Conservation (phyloP, 495 filamentous ascomycete genomes). For the Neurospora pannonica region DNA sequence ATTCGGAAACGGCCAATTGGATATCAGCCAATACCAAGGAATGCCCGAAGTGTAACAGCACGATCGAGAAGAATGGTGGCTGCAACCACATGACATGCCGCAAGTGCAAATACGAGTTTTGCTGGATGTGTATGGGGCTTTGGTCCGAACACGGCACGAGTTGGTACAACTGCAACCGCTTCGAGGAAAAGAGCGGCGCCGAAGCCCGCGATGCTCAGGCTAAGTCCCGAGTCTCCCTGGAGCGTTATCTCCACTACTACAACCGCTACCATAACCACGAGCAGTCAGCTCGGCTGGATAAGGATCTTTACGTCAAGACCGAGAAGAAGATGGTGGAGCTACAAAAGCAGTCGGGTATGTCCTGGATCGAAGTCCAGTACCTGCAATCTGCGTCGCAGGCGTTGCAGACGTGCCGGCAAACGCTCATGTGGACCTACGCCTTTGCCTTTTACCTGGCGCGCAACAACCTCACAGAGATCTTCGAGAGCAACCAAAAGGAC, state of each 20-base stretch:
- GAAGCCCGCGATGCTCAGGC: conserved; percentile 89
- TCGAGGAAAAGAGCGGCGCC: conserved; percentile 85
- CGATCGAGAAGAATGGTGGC: conserved; percentile 97
- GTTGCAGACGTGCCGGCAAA: conserved; percentile 91
- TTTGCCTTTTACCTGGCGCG: conserved; percentile 94
- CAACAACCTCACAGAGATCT: conserved; percentile 94
- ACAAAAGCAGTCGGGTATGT: conserved; percentile 86
- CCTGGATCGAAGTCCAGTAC: conserved; percentile 98
- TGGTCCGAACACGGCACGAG: conserved; percentile 99
- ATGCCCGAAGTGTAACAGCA: conserved; percentile 89
- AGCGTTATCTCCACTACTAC: conserved; percentile 96
- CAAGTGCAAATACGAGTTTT: conserved; percentile 98
- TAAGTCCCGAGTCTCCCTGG: conserved; percentile 76
- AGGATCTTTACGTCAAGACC: conserved; percentile 90
- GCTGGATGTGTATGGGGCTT: conserved; percentile 99
- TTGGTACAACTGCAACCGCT: conserved; percentile 99
- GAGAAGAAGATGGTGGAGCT: conserved; percentile 98
- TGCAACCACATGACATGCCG: conserved; percentile 99
- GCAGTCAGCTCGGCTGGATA: conserved; percentile 92
- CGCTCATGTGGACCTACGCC: conserved; percentile 97
- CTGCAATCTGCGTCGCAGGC: conserved; percentile 86
- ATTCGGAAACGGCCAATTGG: conserved; percentile 98
- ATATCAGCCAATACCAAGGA: conserved; percentile 99
- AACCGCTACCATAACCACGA: conserved; percentile 98
- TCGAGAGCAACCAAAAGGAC: conserved; percentile 98